Evolutionary conservation across 2,329 filamentous ascomycete species (phyloP), one percentile per base, ranked within the genome.

Genomic region (Neopestalotiopsis sp.): DNA sequence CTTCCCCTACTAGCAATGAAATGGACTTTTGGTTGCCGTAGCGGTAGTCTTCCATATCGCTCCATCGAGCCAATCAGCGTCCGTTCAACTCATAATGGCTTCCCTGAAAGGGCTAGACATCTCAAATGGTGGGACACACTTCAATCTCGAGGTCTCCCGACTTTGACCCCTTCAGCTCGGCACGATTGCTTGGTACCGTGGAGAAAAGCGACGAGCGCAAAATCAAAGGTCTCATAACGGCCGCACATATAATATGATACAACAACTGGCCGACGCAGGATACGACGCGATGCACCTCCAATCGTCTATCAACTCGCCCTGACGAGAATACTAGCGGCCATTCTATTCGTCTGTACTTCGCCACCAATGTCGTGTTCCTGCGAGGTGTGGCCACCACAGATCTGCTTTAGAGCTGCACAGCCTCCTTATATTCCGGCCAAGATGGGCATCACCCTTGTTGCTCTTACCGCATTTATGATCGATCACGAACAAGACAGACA

Each of bases 361-460:
- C 57, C 57, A 59, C 57, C 24, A 14, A 62, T 40, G 59, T 62
- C 59, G 59, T 62, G 32, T 62, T 62, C 59, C 59, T 62, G 45
- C 45, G 59, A 62, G 30, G n/a, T 40, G 32, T 62, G 59, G 30
- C 30, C 59, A 62, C 30, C 59, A 34, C 30, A 20, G 59, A 62
- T 62, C 59, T 34, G 34, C 59, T 34, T 34, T 34, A 34, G 28
- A 59, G 30, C 32, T 62, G 59, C 59, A 62, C 59, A 62, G 59
- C 59, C 57, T 28, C 57, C 59, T 38, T 62, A 34, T 17, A 40
- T 17, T 34, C 14, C 32, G 59, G 30, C 34, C 59, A 40, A 9
- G 59, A 62, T 62, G 30, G 34, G 28, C 12, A 40, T 52, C n/a
- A 52, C 45, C 45, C 45, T 52, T 52, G 45, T 52, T 52, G 7